A percentile compares a stretch with the other conserved stretches of the same genome.
Evolutionary conservation across 2,329 filamentous ascomycete species (phyloP).

Genomic region (Cladosporium phlei): DNA sequence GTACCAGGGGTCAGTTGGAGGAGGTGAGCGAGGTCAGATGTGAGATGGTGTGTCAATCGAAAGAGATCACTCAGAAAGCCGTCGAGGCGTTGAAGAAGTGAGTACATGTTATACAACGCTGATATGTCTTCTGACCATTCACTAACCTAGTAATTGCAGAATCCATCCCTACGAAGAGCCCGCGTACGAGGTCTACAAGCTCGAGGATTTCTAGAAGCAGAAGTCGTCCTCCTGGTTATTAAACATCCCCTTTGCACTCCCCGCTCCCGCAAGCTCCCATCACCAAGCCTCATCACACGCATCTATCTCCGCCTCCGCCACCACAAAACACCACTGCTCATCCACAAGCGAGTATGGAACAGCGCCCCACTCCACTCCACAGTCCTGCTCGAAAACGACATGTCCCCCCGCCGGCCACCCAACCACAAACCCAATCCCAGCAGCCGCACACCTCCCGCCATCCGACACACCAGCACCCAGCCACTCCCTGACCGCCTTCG

Average conservation of each 20-base stretch:
- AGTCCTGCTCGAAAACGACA: conserved; percentile 62
- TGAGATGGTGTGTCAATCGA: conserved; percentile 59
- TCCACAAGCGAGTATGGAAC: conserved; percentile 34
- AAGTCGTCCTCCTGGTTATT: background rate
- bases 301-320: conserved; percentile 5
- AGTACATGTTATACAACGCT: too few relatives aligned
- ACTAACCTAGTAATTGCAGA: conserved; percentile 22
- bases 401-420: conserved; percentile 71
- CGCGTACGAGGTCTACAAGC: conserved; percentile 44
- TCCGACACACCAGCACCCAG: conserved; percentile 88
- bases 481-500: conserved; percentile 46
- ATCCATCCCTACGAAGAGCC: conserved; percentile 44
- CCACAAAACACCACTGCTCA: conserved; percentile 2
- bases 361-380: conserved; percentile 62
- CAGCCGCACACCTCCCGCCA: conserved; percentile 51
- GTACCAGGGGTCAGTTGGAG: conserved; percentile 54
- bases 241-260: background rate
- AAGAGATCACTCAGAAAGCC: conserved; percentile 52
- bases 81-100: conserved; percentile 63
- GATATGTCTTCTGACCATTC: too few relatives aligned
- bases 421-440: conserved; percentile 76
- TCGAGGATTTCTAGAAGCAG: conserved; percentile 37
- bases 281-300: conserved; percentile 1
- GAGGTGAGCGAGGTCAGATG: conserved; percentile 57
- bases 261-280: background rate